These are phyloP conservation scores for Exophiala aquamarina DNA, from an alignment of 2,329 filamentous ascomycete species.

Conservation along the genomic window DNA sequence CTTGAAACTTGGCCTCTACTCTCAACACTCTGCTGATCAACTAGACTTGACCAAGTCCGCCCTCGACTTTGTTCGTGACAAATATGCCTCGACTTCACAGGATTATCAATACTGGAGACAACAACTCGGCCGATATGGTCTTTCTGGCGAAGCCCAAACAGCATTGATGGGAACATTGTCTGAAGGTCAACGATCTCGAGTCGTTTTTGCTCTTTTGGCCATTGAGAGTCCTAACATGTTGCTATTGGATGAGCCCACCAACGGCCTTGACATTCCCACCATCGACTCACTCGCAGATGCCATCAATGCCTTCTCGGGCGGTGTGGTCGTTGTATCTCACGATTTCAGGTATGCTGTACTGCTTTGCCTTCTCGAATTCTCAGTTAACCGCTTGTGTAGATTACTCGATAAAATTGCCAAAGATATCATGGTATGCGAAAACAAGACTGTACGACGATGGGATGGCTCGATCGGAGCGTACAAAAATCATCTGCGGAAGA, in stretches of 20 bases:
- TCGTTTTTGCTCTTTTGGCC: constrained; percentile 93
- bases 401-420: constrained; percentile 99
- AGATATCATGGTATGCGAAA: constrained; percentile 98
- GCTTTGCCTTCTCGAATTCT: neutral
- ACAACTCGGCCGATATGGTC: constrained; percentile 91
- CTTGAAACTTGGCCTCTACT: constrained; percentile 97
- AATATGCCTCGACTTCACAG: constrained; percentile 83
- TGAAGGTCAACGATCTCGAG: constrained; percentile 96
- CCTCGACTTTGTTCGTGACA: constrained; percentile 96
- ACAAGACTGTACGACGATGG: constrained; percentile 91
- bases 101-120: constrained; percentile 99
- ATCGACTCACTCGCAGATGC: constrained; percentile 97
- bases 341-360: constrained; percentile 79
- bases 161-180: constrained; percentile 97
- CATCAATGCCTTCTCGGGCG: constrained; percentile 93
- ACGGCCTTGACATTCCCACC: constrained; percentile 97
- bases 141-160: constrained; percentile 90
- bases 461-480: constrained; percentile 87
- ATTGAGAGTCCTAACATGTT: constrained; percentile 98
- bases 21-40: constrained; percentile 97
- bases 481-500: constrained; percentile 98
- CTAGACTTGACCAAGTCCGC: constrained; percentile 97
- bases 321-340: constrained; percentile 97
- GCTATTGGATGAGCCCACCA: constrained; percentile 95
- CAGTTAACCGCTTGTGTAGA: constrained; percentile 48